These are phyloP conservation scores for Colletotrichum trifolii DNA, from an alignment of 2,329 filamentous ascomycete species.

Conservation along the genomic window DNA sequence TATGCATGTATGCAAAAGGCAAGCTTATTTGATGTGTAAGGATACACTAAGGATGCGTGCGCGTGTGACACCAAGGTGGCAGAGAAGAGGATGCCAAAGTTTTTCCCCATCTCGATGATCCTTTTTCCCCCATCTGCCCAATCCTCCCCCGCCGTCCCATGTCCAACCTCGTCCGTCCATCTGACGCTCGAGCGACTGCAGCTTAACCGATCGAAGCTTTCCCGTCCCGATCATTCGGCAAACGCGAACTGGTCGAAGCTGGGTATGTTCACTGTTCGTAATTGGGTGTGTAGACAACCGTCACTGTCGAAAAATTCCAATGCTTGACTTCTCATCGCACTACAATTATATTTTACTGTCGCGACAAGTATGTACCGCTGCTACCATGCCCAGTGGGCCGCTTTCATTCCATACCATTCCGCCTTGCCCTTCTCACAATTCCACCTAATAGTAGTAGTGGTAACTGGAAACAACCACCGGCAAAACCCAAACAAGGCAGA, in stretches of 20 bases:
- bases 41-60: too few species aligned
- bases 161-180: conserved; percentile 13
- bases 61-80: too few species aligned
- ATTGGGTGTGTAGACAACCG: too few species aligned
- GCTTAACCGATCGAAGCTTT: conserved; percentile 19
- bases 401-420: too few species aligned
- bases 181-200: conserved; percentile 24
- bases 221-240: neutral
- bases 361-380: conserved; percentile 19
- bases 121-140: neutral
- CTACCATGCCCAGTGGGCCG: neutral
- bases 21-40: neutral
- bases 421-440: neutral
- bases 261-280: too few species aligned
- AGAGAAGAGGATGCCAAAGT: neutral
- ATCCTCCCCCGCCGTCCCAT: neutral
- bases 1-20: neutral
- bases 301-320: neutral
- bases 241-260: too few species aligned
- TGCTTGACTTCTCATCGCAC: conserved; percentile 1
- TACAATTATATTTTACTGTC: conserved; percentile 32
- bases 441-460: neutral
- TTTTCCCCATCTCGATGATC: conserved; percentile 15
- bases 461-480: neutral
- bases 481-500: conserved; percentile 22